Conservation (phyloP, 768 basidiomycete genomes). For the Leccinum variicolor region DNA sequence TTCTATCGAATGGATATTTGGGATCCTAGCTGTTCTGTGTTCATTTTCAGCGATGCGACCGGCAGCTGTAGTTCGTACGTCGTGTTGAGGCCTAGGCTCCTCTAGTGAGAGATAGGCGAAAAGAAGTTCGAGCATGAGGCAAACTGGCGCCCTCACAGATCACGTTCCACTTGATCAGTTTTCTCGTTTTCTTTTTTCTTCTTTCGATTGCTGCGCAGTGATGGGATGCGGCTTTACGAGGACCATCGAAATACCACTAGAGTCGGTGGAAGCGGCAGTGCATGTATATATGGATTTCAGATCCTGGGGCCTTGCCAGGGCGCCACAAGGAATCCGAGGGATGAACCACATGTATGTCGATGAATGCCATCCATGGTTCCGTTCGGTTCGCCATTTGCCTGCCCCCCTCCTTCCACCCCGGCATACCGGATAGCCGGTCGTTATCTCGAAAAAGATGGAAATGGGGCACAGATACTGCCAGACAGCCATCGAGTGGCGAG, state of each 20-base stretch:
- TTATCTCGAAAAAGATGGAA: conserved; percentile 1
- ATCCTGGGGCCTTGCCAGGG: neutral
- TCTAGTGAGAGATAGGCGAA: neutral
- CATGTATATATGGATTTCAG: neutral
- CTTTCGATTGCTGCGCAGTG: neutral
- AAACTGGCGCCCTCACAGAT: neutral
- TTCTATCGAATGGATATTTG: neutral
- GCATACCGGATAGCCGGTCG: neutral
- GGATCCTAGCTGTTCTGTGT: neutral
- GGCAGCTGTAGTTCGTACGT: neutral
- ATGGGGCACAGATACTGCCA: neutral
- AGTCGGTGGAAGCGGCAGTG: neutral
- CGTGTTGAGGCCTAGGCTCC: neutral
- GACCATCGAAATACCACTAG: neutral
- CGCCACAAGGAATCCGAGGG: neutral
- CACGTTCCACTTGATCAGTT: neutral
- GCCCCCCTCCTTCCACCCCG: neutral
- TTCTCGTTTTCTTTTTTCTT: neutral
- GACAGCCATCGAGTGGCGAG: neutral
- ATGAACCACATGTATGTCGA: neutral
- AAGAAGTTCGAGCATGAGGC: neutral
- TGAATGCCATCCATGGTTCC: neutral
- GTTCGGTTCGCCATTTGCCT: neutral
- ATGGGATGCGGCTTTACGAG: neutral
- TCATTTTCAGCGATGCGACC: neutral